These are phyloP conservation scores for Suillus cothurnatus DNA, from an alignment of 768 basidiomycete species.

Conservation along the genomic window DNA sequence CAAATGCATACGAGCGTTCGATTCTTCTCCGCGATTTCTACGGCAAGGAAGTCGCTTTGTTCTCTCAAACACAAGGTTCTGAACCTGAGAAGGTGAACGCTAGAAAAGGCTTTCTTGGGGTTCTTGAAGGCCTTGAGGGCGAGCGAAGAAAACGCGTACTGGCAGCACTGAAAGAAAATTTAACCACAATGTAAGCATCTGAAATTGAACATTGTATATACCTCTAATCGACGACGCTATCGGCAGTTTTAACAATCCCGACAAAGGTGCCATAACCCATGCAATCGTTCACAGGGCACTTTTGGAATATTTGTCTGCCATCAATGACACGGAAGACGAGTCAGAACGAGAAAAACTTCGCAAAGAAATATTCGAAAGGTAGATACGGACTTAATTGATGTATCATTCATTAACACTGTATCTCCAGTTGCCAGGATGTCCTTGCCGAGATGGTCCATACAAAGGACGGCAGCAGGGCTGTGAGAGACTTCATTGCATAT, in stretches of 20 bases:
- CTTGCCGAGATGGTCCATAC: constrained; percentile 95
- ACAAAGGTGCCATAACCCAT: constrained; percentile 87
- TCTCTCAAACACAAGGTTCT: constrained; percentile 56
- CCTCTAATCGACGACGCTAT: constrained; percentile 6
- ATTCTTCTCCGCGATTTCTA: constrained; percentile 87
- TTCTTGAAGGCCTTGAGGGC: constrained; percentile 63
- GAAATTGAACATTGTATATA: neutral
- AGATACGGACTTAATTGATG: neutral
- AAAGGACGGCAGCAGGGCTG: constrained; percentile 84
- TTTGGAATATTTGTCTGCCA: constrained; percentile 78
- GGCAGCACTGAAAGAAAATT: constrained; percentile 67
- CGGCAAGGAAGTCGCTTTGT: constrained; percentile 83
- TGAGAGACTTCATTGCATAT: constrained; percentile 80
- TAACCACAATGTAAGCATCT: constrained; percentile 67
- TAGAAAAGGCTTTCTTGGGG: constrained; percentile 66
- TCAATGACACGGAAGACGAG: constrained; percentile 59
- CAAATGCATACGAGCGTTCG: constrained; percentile 82
- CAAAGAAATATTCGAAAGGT: constrained; percentile 83
- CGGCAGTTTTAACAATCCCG: constrained; percentile 86
- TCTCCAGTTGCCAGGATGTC: constrained; percentile 72
- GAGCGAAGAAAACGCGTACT: constrained; percentile 72
- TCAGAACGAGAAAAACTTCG: constrained; percentile 73
- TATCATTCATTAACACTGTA: constrained; percentile 9
- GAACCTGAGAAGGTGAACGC: constrained; percentile 64
- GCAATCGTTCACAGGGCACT: constrained; percentile 85